Percentiles rank a stretch among this genome's conserved stretches.
phyloP scores from a whole-genome alignment of 179 eudicot species.

The Camellia oleifera region DNA sequence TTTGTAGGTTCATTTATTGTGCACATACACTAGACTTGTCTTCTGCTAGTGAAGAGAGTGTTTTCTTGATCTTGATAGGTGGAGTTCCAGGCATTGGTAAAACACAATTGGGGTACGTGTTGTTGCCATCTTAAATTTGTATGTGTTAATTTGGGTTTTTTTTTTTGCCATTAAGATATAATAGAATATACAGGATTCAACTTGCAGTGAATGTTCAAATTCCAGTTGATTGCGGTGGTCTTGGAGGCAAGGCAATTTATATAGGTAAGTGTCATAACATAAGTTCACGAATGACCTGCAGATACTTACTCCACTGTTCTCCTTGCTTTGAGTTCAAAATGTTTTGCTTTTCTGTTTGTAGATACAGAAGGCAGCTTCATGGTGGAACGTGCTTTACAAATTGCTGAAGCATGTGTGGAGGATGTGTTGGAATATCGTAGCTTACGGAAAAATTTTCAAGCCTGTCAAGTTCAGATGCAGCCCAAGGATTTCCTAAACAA shows the following conservation, averaged over 20 bases:
- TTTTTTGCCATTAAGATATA: slow-evolving; percentile 7
- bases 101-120: slow-evolving; percentile 86
- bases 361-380: slow-evolving; percentile 98
- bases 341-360: slow-evolving; percentile 25
- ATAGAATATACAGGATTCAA: slow-evolving; percentile 68
- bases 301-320: slow-evolving; percentile 1
- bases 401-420: slow-evolving; percentile 82
- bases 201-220: slow-evolving; percentile 94
- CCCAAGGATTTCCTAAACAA: slow-evolving; percentile 73
- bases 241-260: slow-evolving; percentile 87
- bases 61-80: slow-evolving; percentile 44
- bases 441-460: slow-evolving; percentile 36
- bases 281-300: slow-evolving; percentile 6
- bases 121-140: slow-evolving; percentile 11
- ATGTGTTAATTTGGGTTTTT: slow-evolving; percentile 1
- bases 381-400: slow-evolving; percentile 92
- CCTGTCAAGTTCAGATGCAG: slow-evolving; percentile 33
- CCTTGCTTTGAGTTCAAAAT: slow-evolving; percentile 22
- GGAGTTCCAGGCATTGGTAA: slow-evolving; percentile 97
- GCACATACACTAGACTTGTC: neutral
- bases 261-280: slow-evolving; percentile 46
- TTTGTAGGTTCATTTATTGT: neutral
- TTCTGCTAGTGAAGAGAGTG: slow-evolving; percentile 9
- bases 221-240: slow-evolving; percentile 78
- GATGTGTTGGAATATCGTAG: slow-evolving; percentile 51